Base-by-base conservation (phyloP, 2,329 filamentous ascomycete species). In the Periglandula ipomoeae region DNA sequence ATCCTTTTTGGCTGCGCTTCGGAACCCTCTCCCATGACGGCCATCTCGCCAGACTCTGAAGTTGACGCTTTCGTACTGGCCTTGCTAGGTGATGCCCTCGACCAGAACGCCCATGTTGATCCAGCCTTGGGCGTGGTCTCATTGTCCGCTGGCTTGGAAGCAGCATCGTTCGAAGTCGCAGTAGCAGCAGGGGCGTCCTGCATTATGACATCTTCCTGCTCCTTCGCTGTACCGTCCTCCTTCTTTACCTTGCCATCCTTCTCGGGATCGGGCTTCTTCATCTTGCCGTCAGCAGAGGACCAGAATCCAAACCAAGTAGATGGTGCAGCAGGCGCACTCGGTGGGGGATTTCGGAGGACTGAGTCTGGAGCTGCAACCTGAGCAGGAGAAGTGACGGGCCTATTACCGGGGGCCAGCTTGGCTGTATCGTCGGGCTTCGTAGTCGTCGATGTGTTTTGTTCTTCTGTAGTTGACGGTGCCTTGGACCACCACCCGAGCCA, bases 81-180 rank as follows among this genome's bases (percentile, higher is more conserved):
- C 9, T 63, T 55, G 37, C 65, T 69, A 7, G 68, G 61, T 2
- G 71, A 65, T 55, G 84, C 81, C 41, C 75, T 78, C 13, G 83
- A 88, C 86, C 86, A 91, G 55, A 91, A 90, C 0, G 84, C 86
- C 87, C 87, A 91, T 0, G 83, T 86, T 0, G 85, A 85, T 11
- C 78, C 78, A 17, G 72, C 70, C 15, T 74, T 69, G 5, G 73
- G 73, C n/a, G 65, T 59, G 2, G 66, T 58, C 8, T 60, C 58
- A 48, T 65, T 52, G 57, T 61, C 48, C 62, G 58, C 13, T 61
- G 47, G 8, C 15, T 27, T 38, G 2, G 40, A 4, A 9, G 30
- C 19, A 19, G n/a, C n/a, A n/a, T n/a, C n/a, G n/a, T n/a, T n/a
- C n/a, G n/a, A n/a, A n/a, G 61, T 49, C 6, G 63, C 61, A 1